Base-by-base conservation (phyloP, 2,329 filamentous ascomycete species). In the Ophiosphaerella narmari region DNA sequence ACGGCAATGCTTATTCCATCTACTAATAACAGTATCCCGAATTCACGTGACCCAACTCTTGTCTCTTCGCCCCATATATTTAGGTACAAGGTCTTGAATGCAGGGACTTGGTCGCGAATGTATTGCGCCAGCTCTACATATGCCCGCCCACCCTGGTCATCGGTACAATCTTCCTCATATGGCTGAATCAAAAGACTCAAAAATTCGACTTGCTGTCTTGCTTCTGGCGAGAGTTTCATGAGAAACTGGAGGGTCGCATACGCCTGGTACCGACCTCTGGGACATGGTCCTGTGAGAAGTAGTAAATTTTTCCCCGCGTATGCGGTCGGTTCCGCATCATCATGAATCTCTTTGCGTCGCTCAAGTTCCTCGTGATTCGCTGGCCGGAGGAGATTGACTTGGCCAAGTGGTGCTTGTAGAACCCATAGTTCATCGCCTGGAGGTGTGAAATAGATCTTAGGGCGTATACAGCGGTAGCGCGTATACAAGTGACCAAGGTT, bases 211-310 rank as follows among this genome's bases (percentile, higher is more conserved):
- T 62, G 43, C 14, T 46, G n/a, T 11, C 63, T 55, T 23, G 60
- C 64, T 8, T 41, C 31, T 7, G 42, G n/a, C 26, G 38, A 50
- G 9, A 67, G 44, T 1, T 48, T 48, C 4, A 58, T 44, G n/a
- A 72, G 54, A 52, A 61, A 71, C 1, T 40, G 50, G 8, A 56
- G 53, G 0, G 68, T 67, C n/a, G 65, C 68, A 39, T 68, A 66
- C 3, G 66, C 60, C 38, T 71, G 67, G 34, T 71, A 72, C n/a
- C 68, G 55, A 13, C 69, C 69, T 14, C 69, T 54, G 1, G 68
- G 65, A 45, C 66, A 70, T 1, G 65, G 65, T 0, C 67, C 66
- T 7, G 62, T 65, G 1, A 70, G 40, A 23, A 70, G 59, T 7
- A 66, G 49, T 16, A 72, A 65, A 26, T 61, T 67, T 7, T 61